Conservation (phyloP, 2,329 filamentous ascomycete genomes). For the Botrytis aclada region DNA sequence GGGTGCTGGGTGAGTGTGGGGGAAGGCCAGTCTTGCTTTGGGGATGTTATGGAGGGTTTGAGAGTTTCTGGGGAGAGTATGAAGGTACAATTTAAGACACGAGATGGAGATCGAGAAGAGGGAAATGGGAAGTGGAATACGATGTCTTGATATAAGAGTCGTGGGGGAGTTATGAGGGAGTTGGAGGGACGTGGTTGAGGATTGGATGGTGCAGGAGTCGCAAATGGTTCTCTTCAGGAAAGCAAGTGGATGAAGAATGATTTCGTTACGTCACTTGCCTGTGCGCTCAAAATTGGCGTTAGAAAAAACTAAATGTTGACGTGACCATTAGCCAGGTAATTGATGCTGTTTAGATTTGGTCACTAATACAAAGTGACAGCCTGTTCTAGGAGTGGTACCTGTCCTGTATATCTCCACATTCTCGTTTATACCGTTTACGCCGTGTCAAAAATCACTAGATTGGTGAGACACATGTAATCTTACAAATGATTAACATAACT, state of each 20-base stretch:
- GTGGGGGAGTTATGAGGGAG: neutral
- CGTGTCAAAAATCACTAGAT: neutral
- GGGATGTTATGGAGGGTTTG: neutral
- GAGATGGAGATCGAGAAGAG: neutral
- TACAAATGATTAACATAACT: neutral
- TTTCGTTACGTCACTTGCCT: neutral
- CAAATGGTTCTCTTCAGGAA: too few species aligned
- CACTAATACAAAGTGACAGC: neutral
- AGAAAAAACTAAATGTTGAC: neutral
- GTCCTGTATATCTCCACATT: neutral
- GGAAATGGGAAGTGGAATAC: neutral
- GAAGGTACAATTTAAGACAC: neutral
- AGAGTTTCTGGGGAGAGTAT: neutral
- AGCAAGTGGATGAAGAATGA: neutral
- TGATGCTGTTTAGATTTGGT: neutral
- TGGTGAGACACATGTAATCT: neutral
- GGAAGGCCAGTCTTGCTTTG: neutral
- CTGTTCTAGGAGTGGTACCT: neutral
- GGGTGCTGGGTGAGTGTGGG: neutral
- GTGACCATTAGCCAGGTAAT: neutral
- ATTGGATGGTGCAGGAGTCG: neutral
- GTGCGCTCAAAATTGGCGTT: neutral
- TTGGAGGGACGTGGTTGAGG: neutral
- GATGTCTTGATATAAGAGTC: neutral
- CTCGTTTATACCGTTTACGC: neutral